Percentiles rank a stretch among this genome's conserved stretches.
Evolutionary conservation across 164 flowering plant genomes (phyloP).

Genomic region (Liquidambar formosana): DNA sequence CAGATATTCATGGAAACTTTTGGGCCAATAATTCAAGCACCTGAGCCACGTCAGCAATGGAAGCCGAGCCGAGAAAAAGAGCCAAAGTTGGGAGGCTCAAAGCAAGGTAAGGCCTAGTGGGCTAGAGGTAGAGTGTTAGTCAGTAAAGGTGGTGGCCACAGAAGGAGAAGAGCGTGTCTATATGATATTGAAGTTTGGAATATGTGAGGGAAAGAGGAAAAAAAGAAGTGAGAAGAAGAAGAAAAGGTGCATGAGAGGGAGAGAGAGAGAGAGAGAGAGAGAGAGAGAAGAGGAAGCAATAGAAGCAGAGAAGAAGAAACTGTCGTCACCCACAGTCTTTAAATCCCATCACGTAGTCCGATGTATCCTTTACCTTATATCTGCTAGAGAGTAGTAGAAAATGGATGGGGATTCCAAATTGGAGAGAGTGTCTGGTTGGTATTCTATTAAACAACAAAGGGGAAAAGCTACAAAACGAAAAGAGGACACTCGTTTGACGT

Average conservation of each 20-base stretch:
- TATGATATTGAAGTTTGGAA: slow-evolving; percentile 44
- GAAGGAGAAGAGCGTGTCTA: slow-evolving; percentile 23
- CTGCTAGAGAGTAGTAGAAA: slow-evolving; percentile 31
- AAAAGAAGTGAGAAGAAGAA: background rate
- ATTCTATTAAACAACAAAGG: slow-evolving; percentile 40
- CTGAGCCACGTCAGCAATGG: slow-evolving; percentile 36
- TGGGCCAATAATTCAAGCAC: slow-evolving; percentile 56
- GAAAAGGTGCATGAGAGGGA: slow-evolving; percentile 16
- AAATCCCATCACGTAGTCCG: slow-evolving; percentile 68
- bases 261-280: slow-evolving; percentile 13
- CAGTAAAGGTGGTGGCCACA: slow-evolving; percentile 25
- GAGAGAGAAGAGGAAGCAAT: slow-evolving; percentile 5
- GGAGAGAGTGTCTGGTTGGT: slow-evolving; percentile 25
- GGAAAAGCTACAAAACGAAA: slow-evolving; percentile 44
- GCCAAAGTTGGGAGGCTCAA: slow-evolving; percentile 20
- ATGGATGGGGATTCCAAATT: slow-evolving; percentile 50
- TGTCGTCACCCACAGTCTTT: slow-evolving; percentile 63
- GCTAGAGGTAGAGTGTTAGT: slow-evolving; percentile 10
- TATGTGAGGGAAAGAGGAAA: slow-evolving; percentile 12
- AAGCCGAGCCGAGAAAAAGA: slow-evolving; percentile 29
- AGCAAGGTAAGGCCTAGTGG: background rate
- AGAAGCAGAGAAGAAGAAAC: slow-evolving; percentile 36
- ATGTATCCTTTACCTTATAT: slow-evolving; percentile 43
- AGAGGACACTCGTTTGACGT: slow-evolving; percentile 44
- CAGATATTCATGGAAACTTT: slow-evolving; percentile 44